These are phyloP conservation scores for Sordariomycetes sp. DNA, from an alignment of 2,329 filamentous ascomycete genomes.

Conservation along the genomic window DNA sequence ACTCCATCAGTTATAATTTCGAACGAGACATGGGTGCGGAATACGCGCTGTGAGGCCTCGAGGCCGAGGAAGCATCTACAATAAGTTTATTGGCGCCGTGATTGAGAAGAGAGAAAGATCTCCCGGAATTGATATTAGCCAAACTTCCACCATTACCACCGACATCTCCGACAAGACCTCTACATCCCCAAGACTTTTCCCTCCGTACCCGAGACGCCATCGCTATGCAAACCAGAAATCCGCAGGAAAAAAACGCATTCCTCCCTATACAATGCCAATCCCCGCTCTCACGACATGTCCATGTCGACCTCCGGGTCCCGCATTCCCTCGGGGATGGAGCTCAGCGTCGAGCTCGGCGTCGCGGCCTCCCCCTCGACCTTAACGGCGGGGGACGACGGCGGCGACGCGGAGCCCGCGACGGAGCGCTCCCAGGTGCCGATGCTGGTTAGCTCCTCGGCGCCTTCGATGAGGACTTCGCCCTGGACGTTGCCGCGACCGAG, in stretches of 20 bases:
- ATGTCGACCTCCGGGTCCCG: slow-evolving; percentile 35
- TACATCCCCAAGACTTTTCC: background rate
- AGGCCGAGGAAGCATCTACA: too few relatives aligned
- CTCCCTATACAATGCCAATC: background rate
- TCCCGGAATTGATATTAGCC: too few relatives aligned
- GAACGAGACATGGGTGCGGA: too few relatives aligned
- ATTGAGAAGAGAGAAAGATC: too few relatives aligned
- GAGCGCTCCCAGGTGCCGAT: slow-evolving; percentile 51
- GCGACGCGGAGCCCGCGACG: slow-evolving; percentile 15
- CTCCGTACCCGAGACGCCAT: slow-evolving; percentile 19
- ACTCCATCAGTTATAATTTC: background rate
- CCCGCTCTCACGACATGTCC: slow-evolving; percentile 24
- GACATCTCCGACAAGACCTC: background rate
- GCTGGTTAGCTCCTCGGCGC: slow-evolving; percentile 49
- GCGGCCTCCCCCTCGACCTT: slow-evolving; percentile 18
- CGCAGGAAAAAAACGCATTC: background rate
- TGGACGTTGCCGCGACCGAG: slow-evolving; percentile 63
- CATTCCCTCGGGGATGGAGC: slow-evolving; percentile 37
- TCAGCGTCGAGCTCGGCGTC: slow-evolving; percentile 40
- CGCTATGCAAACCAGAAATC: slow-evolving; percentile 23
- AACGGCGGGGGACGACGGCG: background rate
- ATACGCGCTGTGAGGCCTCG: too few relatives aligned
- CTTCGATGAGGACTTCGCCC: slow-evolving; percentile 64
- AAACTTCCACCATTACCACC: background rate
- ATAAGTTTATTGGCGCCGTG: too few relatives aligned